These are phyloP conservation scores for Fonsecaea erecta DNA, from an alignment of 2,329 filamentous ascomycete species.

Conservation along the genomic window DNA sequence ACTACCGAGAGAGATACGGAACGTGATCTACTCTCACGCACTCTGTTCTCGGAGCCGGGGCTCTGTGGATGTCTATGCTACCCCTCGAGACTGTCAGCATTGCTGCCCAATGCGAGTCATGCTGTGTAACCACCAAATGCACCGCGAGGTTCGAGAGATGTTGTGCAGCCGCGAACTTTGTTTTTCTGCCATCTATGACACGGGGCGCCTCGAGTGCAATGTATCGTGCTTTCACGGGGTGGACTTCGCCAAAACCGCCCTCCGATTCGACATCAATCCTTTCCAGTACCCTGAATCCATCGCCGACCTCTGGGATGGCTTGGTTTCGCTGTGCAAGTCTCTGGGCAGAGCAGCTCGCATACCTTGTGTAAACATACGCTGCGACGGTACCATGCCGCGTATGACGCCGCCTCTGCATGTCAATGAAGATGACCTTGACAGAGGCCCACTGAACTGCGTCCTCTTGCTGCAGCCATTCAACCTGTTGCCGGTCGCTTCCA, in stretches of 20 bases:
- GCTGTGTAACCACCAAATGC: not conserved
- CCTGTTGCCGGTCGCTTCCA: not conserved
- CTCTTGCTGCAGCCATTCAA: not conserved
- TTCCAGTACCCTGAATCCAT: not conserved
- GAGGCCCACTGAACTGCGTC: not conserved
- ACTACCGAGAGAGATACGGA: not conserved
- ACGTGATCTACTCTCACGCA: not conserved
- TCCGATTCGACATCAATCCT: not conserved
- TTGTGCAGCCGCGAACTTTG: not conserved
- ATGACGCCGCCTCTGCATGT: not conserved
- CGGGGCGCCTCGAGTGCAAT: not conserved
- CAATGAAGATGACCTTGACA: not conserved
- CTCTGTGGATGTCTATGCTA: not conserved
- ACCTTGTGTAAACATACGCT: not conserved
- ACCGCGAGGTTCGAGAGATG: not conserved
- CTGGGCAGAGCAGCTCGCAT: not conserved
- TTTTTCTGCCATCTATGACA: not conserved
- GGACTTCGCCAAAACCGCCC: not conserved
- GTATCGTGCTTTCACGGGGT: not conserved
- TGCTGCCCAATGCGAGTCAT: not conserved
- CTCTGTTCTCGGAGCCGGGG: not conserved
- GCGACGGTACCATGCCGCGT: not conserved
- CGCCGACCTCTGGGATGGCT: not conserved
- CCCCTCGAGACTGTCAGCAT: not conserved
- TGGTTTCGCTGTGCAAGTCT: not conserved